These are phyloP conservation scores for Arctostaphylos glauca DNA, from an alignment of 148 eudicot genomes.

Conservation along the genomic window DNA sequence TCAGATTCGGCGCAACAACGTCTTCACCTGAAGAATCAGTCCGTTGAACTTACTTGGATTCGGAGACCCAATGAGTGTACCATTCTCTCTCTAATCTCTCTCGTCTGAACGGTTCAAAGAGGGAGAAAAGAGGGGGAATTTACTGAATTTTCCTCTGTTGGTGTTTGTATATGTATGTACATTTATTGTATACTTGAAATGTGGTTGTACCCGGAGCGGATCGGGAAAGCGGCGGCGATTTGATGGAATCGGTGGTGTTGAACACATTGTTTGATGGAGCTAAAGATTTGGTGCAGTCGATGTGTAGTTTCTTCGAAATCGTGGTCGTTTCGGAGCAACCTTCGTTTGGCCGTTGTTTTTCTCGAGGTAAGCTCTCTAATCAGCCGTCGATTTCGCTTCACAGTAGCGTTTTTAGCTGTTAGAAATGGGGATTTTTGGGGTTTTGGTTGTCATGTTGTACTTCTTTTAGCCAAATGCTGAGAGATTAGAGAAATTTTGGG, in stretches of 20 bases:
- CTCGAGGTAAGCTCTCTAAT: conserved; percentile 35
- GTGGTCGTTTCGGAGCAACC: conserved; percentile 29
- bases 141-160: background rate
- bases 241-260: conserved; percentile 48
- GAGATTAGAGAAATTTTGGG: background rate
- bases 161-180: background rate
- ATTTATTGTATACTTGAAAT: conserved; percentile 13
- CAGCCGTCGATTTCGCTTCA: background rate
- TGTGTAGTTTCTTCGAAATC: conserved; percentile 29
- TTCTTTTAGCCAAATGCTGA: background rate
- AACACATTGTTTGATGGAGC: conserved; percentile 64
- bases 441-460: background rate
- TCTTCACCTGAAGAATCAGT: background rate
- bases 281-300: conserved; percentile 49
- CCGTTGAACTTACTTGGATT: too few species aligned
- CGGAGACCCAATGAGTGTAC: background rate
- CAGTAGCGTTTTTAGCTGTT: background rate
- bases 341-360: conserved; percentile 39
- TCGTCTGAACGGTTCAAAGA: background rate
- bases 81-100: background rate
- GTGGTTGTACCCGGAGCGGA: conserved; percentile 32
- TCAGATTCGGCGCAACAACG: background rate
- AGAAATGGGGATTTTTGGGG: conserved; percentile 10
- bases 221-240: conserved; percentile 40
- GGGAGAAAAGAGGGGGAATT: background rate